A percentile compares a stretch with the other conserved stretches of the same genome.
Evolutionary conservation across 495 filamentous ascomycete species (phyloP).

Genomic region (Trichoderma gamsii): DNA sequence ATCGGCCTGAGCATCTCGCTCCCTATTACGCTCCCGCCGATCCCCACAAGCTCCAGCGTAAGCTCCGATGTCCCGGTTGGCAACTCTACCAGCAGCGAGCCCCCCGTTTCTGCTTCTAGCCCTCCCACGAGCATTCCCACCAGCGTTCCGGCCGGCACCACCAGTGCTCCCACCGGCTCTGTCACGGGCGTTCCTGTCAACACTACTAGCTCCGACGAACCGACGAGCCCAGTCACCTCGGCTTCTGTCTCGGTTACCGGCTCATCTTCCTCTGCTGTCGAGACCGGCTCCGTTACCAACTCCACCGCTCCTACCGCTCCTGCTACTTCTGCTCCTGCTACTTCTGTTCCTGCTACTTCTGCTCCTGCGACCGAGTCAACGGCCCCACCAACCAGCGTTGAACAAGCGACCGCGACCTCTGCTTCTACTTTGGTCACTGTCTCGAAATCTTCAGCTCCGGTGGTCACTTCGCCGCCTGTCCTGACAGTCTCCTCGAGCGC

Average conservation of each 20-base stretch:
- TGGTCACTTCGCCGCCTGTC: not conserved
- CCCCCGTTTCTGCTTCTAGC: not conserved
- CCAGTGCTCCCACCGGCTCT: not conserved
- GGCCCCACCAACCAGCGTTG: not conserved
- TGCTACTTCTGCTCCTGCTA: not conserved
- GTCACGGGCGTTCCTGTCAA: conserved; percentile 9
- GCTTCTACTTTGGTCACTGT: not conserved
- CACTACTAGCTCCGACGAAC: not conserved
- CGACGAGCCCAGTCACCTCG: not conserved
- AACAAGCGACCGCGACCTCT: not conserved
- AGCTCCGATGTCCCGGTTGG: conserved; percentile 1
- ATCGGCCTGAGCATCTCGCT: not conserved
- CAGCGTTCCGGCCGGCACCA: not conserved
- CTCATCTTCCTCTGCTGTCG: not conserved
- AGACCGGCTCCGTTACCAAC: not conserved
- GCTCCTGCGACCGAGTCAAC: conserved; percentile 8
- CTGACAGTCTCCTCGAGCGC: not conserved
- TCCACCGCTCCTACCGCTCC: not conserved
- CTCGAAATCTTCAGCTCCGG: conserved; percentile 1
- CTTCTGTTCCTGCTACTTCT: not conserved
- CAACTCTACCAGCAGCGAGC: conserved; percentile 10
- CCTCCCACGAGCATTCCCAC: not conserved
- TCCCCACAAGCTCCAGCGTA: not conserved
- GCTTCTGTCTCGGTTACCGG: not conserved
- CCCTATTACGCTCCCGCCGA: not conserved